Evolutionary conservation across 2,329 filamentous ascomycete genomes (phyloP).

Genomic region (Blastomyces silverae): DNA sequence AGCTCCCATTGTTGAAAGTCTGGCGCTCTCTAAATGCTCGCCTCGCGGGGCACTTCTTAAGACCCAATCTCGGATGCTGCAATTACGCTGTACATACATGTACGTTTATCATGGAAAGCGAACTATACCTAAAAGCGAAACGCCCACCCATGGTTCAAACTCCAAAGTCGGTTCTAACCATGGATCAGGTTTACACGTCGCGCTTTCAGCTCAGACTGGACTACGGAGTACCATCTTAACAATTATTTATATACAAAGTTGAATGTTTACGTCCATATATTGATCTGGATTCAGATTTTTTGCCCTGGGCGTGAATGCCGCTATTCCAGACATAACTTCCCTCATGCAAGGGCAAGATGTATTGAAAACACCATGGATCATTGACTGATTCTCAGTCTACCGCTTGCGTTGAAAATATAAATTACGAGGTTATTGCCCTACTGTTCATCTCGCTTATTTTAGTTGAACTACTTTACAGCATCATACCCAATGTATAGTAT

Average conservation of each 20-base stretch:
- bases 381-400: neutral
- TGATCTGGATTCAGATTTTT: too few species aligned
- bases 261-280: too few species aligned
- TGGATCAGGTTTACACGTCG: too few species aligned
- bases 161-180: neutral
- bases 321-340: too few species aligned
- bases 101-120: neutral
- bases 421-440: too few species aligned
- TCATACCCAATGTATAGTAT: neutral
- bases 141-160: neutral
- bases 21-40: neutral
- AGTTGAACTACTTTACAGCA: neutral
- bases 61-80: neutral
- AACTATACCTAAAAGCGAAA: neutral
- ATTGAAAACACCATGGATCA: neutral
- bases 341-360: neutral
- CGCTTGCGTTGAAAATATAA: too few species aligned
- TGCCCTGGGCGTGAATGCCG: too few species aligned
- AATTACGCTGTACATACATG: too few species aligned
- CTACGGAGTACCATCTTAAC: too few species aligned
- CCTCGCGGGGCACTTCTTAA: constrained; percentile 1
- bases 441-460: neutral
- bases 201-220: too few species aligned
- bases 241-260: too few species aligned
- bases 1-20: neutral